Percentiles rank a stretch among this genome's conserved stretches.
Conservation (phyloP, 2,329 filamentous ascomycete genomes). For the Exophiala mesophila region DNA sequence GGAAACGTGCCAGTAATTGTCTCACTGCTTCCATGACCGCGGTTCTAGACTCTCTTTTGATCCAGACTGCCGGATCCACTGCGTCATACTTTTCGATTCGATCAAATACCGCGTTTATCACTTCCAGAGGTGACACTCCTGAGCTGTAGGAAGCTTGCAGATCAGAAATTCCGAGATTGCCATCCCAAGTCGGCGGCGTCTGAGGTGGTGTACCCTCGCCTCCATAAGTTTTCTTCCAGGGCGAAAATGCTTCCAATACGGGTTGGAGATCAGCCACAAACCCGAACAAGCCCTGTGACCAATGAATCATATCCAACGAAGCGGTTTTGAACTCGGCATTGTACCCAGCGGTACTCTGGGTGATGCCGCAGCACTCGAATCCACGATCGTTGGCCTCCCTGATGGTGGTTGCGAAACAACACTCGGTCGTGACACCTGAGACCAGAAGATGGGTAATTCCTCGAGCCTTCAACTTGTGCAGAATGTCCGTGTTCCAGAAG, state of each 20-base stretch:
- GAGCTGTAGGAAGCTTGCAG: constrained; percentile 42
- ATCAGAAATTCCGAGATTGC: constrained; percentile 40
- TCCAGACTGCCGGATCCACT: constrained; percentile 50
- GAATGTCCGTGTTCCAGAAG: constrained; percentile 54
- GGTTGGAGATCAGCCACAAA: constrained; percentile 30
- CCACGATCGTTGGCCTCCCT: constrained; percentile 57
- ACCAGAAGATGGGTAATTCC: constrained; percentile 56
- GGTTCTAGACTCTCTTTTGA: constrained; percentile 38
- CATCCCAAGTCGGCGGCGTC: constrained; percentile 34
- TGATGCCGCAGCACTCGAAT: constrained; percentile 54
- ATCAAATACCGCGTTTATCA: constrained; percentile 35
- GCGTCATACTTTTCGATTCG: constrained; percentile 47
- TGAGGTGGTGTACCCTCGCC: constrained; percentile 24
- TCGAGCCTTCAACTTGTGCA: constrained; percentile 49
- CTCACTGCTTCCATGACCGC: constrained; percentile 39
- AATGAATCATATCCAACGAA: constrained; percentile 34
- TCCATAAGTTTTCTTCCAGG: constrained; percentile 17
- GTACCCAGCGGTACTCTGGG: constrained; percentile 39
- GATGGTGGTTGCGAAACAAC: constrained; percentile 53
- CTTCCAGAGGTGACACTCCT: constrained; percentile 16
- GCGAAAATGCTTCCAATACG: constrained; percentile 21
- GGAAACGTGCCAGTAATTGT: constrained; percentile 38
- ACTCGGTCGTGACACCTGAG: constrained; percentile 55
- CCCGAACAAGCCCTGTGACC: constrained; percentile 35
- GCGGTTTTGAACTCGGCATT: constrained; percentile 34